Base-by-base conservation (phyloP, 345 rosid species). In the Eucalyptus leucophloia region DNA sequence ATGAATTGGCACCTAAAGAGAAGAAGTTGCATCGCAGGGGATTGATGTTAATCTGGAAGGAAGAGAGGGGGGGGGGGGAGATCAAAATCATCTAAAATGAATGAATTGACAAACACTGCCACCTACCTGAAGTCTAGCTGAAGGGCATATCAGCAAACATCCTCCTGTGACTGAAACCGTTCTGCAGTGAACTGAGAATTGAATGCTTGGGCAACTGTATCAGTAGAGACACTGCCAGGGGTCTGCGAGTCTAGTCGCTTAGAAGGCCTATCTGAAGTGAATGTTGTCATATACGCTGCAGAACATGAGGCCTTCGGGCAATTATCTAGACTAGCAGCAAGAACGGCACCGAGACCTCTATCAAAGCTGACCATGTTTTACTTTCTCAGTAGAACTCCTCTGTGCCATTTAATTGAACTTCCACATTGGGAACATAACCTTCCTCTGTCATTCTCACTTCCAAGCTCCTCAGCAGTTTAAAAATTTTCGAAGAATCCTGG, bases 11-110 rank as follows among this genome's bases (percentile, higher is more conserved):
- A 21, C 85, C 9, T 0, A 11, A 77, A 37, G 83, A 77, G 47
- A 77, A 37, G 2, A 11, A 37, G 28, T 21, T 37, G 83, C 16
- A 0, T 72, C 2, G 3, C 37, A 30, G 77, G 77, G 82, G 45
- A 72, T 37, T 77, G 16, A 37, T 77, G 47, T 72, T 72, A 72
- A 72, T 72, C 82, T 34, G 82, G 28, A 72, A 37, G 45, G 82
- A 18, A 12, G 7, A 6, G 18, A 7, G 42, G 4, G 23, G 24
- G 1, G 26, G 2, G 44, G 44, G 26, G 0, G 6, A 19, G 15
- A 72, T 72, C 82, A 77, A 37, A 21, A 37, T 77, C 47, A 6
- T 77, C 28, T 77, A 21, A 37, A 77, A 21, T 77, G 83, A 77
- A 37, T 10, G 82, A 19, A 72, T 37, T 72, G 47, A 72, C 83